A percentile compares a stretch with the other conserved stretches of the same genome.
phyloP scores from a whole-genome alignment of 2,329 filamentous ascomycete species.

The Dactylonectria macrodidyma region DNA sequence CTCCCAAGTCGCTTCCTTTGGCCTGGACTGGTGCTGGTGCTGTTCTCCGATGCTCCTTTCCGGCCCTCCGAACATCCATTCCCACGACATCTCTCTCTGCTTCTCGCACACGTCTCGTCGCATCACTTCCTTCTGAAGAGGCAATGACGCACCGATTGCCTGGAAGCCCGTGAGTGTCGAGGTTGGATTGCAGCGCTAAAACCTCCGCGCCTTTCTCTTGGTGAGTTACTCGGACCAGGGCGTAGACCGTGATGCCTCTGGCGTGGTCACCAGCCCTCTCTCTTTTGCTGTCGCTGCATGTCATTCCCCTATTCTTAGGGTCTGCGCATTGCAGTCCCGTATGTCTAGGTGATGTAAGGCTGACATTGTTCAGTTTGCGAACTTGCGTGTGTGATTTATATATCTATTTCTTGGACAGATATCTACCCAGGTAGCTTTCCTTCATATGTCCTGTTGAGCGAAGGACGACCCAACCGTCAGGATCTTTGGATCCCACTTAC shows the following conservation, averaged over 20 bases:
- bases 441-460: constrained; percentile 21
- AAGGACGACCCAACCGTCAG: constrained; percentile 13
- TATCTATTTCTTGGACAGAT: constrained; percentile 20
- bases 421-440: constrained; percentile 17
- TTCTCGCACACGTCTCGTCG: constrained; percentile 20
- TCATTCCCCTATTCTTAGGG: neutral
- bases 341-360: constrained; percentile 5
- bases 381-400: constrained; percentile 24
- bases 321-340: constrained; percentile 1
- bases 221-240: constrained; percentile 41
- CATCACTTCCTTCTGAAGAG: constrained; percentile 29
- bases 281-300: constrained; percentile 19
- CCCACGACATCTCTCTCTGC: constrained; percentile 20
- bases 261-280: constrained; percentile 32
- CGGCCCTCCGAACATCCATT: constrained; percentile 13
- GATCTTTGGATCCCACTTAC: constrained; percentile 20
- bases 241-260: constrained; percentile 26
- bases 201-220: constrained; percentile 31
- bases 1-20: constrained; percentile 35
- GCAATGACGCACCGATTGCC: constrained; percentile 41
- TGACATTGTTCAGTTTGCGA: constrained; percentile 30
- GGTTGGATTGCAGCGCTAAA: constrained; percentile 34
- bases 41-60: constrained; percentile 37
- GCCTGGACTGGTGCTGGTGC: constrained; percentile 42
- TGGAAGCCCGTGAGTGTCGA: constrained; percentile 36